Base-by-base conservation (phyloP, 257 asterid species). In the Salvia hispanica region DNA sequence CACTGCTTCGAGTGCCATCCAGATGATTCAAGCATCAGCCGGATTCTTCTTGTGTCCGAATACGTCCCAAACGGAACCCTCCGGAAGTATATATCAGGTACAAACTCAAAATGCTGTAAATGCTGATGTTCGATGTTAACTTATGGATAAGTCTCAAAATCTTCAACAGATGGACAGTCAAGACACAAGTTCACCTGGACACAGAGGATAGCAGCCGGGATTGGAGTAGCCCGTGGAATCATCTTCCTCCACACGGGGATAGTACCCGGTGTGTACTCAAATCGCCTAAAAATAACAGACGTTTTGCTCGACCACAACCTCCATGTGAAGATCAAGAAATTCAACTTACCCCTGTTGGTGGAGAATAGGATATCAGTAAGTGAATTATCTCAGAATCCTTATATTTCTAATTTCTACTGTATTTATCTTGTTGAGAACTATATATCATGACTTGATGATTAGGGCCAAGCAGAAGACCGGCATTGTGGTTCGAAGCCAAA, bases 211-310 rank as follows among this genome's bases (percentile, higher is more conserved):
- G 77, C 84, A 14, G 92, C 98, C 48, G 88, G 77, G 12, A 83
- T 84, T 69, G 97, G 92, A 66, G 74, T 87, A 0, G 96, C 95
- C 0, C 76, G 74, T 72, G 97, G 95, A 2, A 82, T 92, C 61
- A 95, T 83, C 63, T 92, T 89, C 83, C 96, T 92, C 46, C 96
- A 92, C 56, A 89, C 96, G 3, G 96, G 98, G 47, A 83, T 77
- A 37, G 92, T 88, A 15, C 97, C 96, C 0, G 96, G 96, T 3
- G 77, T 86, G 7, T 88, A 81, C 81, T 73, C 91, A 3, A 92
- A 86, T 67, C 56, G 67, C 13, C 73, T 92, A 61, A 87, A 83
- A 66, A 87, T 92, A 70, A 87, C 90, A 13, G 96, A 92, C 58
- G 39, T 89, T 60, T 78, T 92, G 40, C 59, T 92, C 75, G 96